Evolutionary conservation across 495 filamentous ascomycete genomes (phyloP).

Genomic region (Penicillium antarcticum): DNA sequence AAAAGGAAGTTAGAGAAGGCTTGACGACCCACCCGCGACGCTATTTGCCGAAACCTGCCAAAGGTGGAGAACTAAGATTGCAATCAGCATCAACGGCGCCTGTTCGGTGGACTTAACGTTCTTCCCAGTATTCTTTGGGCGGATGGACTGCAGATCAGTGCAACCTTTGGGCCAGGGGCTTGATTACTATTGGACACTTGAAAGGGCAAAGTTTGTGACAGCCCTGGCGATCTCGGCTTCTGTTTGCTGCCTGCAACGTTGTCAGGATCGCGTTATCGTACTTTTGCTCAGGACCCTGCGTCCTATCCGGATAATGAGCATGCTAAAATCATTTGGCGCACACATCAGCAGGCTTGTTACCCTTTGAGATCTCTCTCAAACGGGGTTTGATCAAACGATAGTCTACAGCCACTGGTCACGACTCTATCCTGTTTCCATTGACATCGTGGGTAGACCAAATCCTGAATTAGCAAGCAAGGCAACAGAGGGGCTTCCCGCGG

Average conservation of each 20-base stretch:
- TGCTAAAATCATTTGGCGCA: background rate
- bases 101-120: slow-evolving; percentile 6
- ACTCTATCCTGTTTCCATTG: too few relatives aligned
- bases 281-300: background rate
- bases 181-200: slow-evolving; percentile 5
- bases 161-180: background rate
- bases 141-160: slow-evolving; percentile 13
- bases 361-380: background rate
- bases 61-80: background rate
- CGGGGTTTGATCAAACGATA: background rate
- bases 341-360: background rate
- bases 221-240: background rate
- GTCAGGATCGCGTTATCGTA: background rate
- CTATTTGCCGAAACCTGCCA: slow-evolving; percentile 8
- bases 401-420: too few relatives aligned
- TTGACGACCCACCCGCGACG: slow-evolving; percentile 1
- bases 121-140: background rate
- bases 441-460: background rate
- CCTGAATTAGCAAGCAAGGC: background rate
- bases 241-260: background rate
- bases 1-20: too few relatives aligned
- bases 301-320: background rate
- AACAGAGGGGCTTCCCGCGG: background rate
- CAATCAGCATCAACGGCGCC: slow-evolving; percentile 2
- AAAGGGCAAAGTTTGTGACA: background rate